phyloP scores from a whole-genome alignment of 305 asterid genomes.

The Nicotiana rustica region DNA sequence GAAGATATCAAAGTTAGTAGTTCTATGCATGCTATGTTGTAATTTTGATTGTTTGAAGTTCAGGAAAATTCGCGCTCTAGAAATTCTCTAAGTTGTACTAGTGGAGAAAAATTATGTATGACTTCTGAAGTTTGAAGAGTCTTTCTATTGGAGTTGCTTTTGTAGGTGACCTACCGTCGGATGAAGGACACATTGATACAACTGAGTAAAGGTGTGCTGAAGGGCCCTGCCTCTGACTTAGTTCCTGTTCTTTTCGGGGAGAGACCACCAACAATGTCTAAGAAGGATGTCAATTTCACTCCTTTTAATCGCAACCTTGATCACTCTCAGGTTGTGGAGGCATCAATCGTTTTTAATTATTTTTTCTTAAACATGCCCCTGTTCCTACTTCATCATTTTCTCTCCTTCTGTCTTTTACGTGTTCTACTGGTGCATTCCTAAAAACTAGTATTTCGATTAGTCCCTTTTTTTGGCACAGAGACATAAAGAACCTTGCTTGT shows the following conservation, averaged over 20 bases:
- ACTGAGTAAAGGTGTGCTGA: constrained; percentile 86
- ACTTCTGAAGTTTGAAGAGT: not conserved
- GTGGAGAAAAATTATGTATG: constrained; percentile 24
- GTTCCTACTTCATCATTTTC: constrained; percentile 25
- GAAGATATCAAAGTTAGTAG: not conserved
- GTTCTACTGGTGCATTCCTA: constrained; percentile 11
- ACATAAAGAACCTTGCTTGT: constrained; percentile 3
- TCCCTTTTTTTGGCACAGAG: not conserved
- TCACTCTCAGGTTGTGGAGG: constrained; percentile 81
- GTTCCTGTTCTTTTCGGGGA: constrained; percentile 97
- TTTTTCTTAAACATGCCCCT: constrained; percentile 33
- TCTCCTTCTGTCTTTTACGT: not conserved
- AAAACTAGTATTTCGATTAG: not conserved
- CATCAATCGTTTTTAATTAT: constrained; percentile 22
- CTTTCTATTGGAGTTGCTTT: constrained; percentile 32
- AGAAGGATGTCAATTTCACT: constrained; percentile 79
- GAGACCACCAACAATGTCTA: constrained; percentile 65
- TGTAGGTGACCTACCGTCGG: constrained; percentile 90
- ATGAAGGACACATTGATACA: constrained; percentile 90
- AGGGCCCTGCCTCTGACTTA: constrained; percentile 93
- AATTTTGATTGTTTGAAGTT: constrained; percentile 1
- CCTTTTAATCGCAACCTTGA: constrained; percentile 75
- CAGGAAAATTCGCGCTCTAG: not conserved
- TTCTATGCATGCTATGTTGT: not conserved
- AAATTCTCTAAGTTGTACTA: constrained; percentile 7